These are phyloP conservation scores for Trichosporon ovoides DNA, from an alignment of 1,284 basidiomycete species.

Conservation along the genomic window DNA sequence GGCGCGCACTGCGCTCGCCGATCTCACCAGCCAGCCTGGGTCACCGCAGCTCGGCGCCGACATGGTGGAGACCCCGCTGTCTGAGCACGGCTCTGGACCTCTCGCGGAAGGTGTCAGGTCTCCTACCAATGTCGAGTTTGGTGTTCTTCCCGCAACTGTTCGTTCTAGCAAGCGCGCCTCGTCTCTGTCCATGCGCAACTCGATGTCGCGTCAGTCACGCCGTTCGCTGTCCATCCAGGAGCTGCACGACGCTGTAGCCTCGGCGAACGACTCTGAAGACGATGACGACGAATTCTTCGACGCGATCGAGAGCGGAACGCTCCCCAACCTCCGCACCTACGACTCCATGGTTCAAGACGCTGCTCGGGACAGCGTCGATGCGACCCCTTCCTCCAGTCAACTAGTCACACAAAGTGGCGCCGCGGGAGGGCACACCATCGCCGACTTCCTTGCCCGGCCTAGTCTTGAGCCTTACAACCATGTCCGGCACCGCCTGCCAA, in stretches of 20 bases:
- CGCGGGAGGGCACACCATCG: slow-evolving; percentile 24
- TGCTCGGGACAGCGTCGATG: slow-evolving; percentile 2
- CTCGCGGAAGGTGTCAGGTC: neutral
- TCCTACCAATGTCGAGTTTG: neutral
- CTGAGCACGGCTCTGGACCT: neutral
- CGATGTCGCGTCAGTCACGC: slow-evolving; percentile 11
- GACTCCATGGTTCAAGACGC: slow-evolving; percentile 54
- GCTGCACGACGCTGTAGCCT: slow-evolving; percentile 38
- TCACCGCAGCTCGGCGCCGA: slow-evolving; percentile 9
- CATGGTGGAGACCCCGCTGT: neutral
- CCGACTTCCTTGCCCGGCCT: slow-evolving; percentile 49
- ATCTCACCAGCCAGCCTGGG: slow-evolving; percentile 29
- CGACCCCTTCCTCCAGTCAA: neutral
- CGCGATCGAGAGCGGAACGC: slow-evolving; percentile 76
- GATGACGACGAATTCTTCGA: slow-evolving; percentile 98
- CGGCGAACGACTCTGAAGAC: slow-evolving; percentile 53
- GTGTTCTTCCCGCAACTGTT: neutral
- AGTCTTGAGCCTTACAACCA: slow-evolving; percentile 67
- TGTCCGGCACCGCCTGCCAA: slow-evolving; percentile 62
- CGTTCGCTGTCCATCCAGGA: slow-evolving; percentile 34
- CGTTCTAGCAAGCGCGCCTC: slow-evolving; percentile 5
- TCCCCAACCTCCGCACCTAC: slow-evolving; percentile 64
- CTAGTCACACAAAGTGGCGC: neutral
- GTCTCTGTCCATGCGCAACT: slow-evolving; percentile 7
- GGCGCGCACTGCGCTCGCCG: slow-evolving; percentile 63